Evolutionary conservation across 345 rosid species (phyloP).

Genomic region (Hibiscus tridactylites): DNA sequence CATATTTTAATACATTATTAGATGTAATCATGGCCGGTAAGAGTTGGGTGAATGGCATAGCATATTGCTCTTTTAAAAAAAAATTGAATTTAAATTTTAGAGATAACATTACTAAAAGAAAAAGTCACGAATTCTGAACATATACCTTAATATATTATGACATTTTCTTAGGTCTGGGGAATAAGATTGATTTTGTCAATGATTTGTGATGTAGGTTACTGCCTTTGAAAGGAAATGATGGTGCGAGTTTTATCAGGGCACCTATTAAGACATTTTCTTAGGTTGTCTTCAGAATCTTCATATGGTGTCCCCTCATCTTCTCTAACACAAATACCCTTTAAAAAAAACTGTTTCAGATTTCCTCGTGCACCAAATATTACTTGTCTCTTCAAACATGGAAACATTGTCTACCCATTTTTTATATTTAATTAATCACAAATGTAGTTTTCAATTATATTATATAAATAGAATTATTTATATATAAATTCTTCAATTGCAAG

Average conservation of each 20-base stretch:
- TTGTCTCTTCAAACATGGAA: constrained; percentile 3
- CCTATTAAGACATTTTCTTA: neutral
- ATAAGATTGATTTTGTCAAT: neutral
- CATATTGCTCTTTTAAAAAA: too few species aligned
- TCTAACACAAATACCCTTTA: neutral
- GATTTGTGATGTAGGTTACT: neutral
- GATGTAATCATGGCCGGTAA: too few species aligned
- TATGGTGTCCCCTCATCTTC: neutral
- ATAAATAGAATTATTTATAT: neutral
- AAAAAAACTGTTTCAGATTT: neutral
- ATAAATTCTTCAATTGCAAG: neutral
- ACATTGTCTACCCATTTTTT: neutral
- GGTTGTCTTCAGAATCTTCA: neutral
- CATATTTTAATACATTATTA: too few species aligned
- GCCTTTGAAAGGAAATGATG: constrained; percentile 1
- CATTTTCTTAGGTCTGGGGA: neutral
- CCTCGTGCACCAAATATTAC: neutral
- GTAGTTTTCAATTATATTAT: neutral
- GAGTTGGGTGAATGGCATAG: too few species aligned
- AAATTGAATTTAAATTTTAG: too few species aligned
- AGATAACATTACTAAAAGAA: too few species aligned
- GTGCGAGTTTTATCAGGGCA: neutral
- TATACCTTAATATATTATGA: too few species aligned
- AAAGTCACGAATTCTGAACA: too few species aligned
- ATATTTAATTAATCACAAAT: neutral